A percentile compares a stretch with the other conserved stretches of the same genome.
phyloP scores from a whole-genome alignment of 1,284 basidiomycete genomes.

The Ustilago loliicola region DNA sequence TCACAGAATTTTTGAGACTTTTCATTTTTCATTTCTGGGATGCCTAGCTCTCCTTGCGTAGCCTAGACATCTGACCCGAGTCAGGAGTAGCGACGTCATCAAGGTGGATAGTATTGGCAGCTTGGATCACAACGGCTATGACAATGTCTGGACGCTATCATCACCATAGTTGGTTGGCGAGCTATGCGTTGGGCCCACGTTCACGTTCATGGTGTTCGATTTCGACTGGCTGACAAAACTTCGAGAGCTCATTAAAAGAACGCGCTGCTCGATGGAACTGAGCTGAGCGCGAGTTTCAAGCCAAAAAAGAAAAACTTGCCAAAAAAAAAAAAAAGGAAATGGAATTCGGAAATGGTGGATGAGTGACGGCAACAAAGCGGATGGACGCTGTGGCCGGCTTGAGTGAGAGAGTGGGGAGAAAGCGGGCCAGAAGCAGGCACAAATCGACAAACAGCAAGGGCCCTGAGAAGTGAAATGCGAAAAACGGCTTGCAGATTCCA shows the following conservation, averaged over 20 bases:
- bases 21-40: not conserved
- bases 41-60: no score
- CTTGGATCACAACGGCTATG: no score
- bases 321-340: conserved; percentile 16
- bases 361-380: not conserved
- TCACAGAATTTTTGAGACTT: not conserved
- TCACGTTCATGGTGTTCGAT: not conserved
- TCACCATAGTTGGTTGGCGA: no score
- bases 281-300: conserved; percentile 4
- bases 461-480: not conserved
- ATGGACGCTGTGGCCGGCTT: not conserved
- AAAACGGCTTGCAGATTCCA: no score
- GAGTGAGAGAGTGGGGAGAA: conserved; percentile 8
- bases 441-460: not conserved
- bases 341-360: conserved; percentile 32
- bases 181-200: no score
- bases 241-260: conserved; percentile 1
- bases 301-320: conserved; percentile 2
- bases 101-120: no score
- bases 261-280: not conserved
- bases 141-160: no score
- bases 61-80: no score
- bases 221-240: not conserved
- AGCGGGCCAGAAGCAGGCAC: not conserved
- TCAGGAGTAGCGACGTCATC: no score